Evolutionary conservation across 2,329 filamentous ascomycete species (phyloP).

Genomic region (Paraconiothyrium brasiliense): DNA sequence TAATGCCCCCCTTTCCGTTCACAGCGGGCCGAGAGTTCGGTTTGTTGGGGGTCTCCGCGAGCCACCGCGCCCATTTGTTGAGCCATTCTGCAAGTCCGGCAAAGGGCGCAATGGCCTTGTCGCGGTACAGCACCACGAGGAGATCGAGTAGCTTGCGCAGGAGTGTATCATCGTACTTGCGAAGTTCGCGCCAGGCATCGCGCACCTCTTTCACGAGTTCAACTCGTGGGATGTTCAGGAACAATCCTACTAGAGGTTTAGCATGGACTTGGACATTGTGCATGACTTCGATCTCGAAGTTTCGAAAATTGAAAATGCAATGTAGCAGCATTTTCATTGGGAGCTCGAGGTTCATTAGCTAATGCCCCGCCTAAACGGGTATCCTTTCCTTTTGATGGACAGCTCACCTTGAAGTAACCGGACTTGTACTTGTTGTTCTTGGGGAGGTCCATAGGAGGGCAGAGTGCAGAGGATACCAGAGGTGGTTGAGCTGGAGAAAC

Average conservation of each 20-base stretch:
- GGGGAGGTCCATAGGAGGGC: too few relatives aligned
- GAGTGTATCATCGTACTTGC: background rate
- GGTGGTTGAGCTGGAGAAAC: too few relatives aligned
- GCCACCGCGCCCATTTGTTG: background rate
- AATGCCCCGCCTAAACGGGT: background rate
- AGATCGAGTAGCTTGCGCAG: too few relatives aligned
- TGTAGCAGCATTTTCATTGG: background rate
- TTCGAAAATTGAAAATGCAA: background rate
- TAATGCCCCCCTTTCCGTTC: background rate
- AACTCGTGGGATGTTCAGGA: background rate
- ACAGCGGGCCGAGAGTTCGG: background rate
- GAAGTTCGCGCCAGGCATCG: background rate
- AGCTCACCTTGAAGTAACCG: too few relatives aligned
- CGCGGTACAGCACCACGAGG: too few relatives aligned
- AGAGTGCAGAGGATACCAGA: too few relatives aligned
- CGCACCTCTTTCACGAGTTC: background rate
- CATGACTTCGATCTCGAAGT: background rate
- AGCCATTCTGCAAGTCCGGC: background rate
- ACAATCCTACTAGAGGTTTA: background rate
- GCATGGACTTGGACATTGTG: background rate
- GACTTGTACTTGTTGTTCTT: too few relatives aligned
- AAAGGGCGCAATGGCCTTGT: background rate
- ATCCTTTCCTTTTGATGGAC: background rate
- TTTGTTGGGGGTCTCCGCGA: background rate
- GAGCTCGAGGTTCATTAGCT: background rate